These are phyloP conservation scores for Madurella fahalii DNA, from an alignment of 2,329 filamentous ascomycete species.

Conservation along the genomic window DNA sequence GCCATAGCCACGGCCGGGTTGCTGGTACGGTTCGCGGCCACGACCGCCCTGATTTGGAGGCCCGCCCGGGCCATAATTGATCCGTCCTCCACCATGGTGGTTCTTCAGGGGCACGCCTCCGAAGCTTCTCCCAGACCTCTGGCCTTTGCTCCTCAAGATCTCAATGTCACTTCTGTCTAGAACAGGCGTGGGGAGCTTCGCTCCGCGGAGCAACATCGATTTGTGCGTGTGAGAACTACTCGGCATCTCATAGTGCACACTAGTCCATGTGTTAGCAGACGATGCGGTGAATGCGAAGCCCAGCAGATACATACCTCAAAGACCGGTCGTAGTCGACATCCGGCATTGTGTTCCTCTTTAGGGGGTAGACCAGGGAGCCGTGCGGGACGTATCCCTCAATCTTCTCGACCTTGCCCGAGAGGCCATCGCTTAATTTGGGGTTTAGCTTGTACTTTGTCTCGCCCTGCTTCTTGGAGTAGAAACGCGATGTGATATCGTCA, in stretches of 20 bases:
- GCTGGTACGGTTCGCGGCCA: conserved; percentile 18
- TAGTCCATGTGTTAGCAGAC: conserved; percentile 38
- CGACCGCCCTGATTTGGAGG: conserved; percentile 12
- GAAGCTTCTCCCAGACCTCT: conserved; percentile 62
- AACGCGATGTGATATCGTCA: conserved; percentile 74
- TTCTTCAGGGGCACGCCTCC: conserved; percentile 53
- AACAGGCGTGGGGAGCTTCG: conserved; percentile 66
- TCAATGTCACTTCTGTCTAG: conserved; percentile 75
- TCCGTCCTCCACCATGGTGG: conserved; percentile 42
- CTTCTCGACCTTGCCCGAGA: conserved; percentile 77
- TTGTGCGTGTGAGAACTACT: conserved; percentile 71
- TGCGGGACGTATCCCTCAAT: conserved; percentile 82
- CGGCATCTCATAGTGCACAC: conserved; percentile 83
- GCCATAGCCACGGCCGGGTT: conserved; percentile 16
- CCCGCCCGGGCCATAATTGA: conserved; percentile 47
- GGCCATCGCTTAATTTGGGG: conserved; percentile 67
- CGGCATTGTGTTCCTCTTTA: conserved; percentile 67
- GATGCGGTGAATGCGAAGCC: not conserved
- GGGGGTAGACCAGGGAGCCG: conserved; percentile 71
- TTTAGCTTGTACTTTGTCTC: conserved; percentile 66
- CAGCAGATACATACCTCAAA: conserved; percentile 60
- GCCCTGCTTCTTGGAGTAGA: conserved; percentile 87
- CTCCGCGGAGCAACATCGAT: conserved; percentile 86
- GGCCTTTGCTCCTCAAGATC: conserved; percentile 61
- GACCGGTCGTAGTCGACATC: conserved; percentile 81